Base-by-base conservation (phyloP, 164 flowering plant genomes). In the Vitis rotundifolia region DNA sequence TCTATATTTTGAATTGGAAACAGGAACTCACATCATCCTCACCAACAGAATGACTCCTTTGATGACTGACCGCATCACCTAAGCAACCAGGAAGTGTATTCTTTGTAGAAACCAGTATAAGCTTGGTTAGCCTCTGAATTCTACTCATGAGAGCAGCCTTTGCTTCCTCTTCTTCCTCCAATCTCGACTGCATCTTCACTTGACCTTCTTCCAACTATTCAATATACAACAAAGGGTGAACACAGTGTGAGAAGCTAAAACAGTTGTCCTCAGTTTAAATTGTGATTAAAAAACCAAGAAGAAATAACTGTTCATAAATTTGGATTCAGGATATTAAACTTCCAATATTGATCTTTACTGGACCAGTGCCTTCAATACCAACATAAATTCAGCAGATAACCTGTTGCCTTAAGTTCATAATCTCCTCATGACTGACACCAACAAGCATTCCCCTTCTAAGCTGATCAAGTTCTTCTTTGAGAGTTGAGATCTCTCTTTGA, bases 111-210 rank as follows among this genome's bases (percentile, higher is more conserved):
- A 96, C 99, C 69, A 96, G 97, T 63, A 96, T 96, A 49, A 96
- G 91, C 75, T 96, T 96, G 5, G 99, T 96, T 49, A 96, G 85
- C 84, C 93, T 86, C 72, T 96, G 99, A 61, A 96, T 96, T 81
- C 99, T 88, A 82, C 98, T 96, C 97, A 93, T 90, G 26, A 96
- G 88, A 74, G 99, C 99, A 71, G 93, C 97, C 81, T 96, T 96
- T 28, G 91, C 99, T 77, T 96, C 99, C 80, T 96, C 99, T 79
- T 96, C 99, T 73, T 96, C 99, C 83, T 96, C 99, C 74, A 96
- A 79, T 70, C 99, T 83, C 69, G 98, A 96, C 68, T 91, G 98
- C 99, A 96, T 91, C 81, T 91, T 96, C 64, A 89, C 87, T 80
- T 96, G 99, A 62, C 99, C 98, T 79, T 93, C 97, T 78, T 96